Percentiles rank a stretch among this genome's conserved stretches.
phyloP scores from a whole-genome alignment of 225 moss, liverwort and hornwort genomes.

The Bryoerythrophyllum caledonicum region DNA sequence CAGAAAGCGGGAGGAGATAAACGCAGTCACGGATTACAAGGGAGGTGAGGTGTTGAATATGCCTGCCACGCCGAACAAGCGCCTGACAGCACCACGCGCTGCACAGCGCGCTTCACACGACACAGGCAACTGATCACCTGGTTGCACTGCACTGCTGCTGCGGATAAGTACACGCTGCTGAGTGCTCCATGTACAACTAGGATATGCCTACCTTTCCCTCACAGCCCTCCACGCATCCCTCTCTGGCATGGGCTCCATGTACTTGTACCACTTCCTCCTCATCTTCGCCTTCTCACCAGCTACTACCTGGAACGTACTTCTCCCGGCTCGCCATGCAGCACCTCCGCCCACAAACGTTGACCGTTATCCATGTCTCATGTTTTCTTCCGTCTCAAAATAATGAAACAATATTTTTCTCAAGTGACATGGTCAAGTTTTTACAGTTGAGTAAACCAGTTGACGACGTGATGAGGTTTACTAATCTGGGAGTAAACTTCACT shows the following conservation, averaged over 20 bases:
- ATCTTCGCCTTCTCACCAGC: too few species aligned
- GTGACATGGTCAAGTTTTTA: too few species aligned
- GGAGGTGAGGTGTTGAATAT: neutral
- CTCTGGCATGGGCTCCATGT: too few species aligned
- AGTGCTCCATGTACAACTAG: too few species aligned
- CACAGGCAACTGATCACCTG: constrained; percentile 12
- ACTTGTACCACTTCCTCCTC: too few species aligned
- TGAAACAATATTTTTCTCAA: too few species aligned
- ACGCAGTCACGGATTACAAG: constrained; percentile 10
- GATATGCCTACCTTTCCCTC: constrained; percentile 22
- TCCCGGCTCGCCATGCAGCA: neutral
- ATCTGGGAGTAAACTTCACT: too few species aligned
- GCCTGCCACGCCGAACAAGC: neutral
- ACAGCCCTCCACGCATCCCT: constrained; percentile 11
- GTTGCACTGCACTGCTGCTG: too few species aligned
- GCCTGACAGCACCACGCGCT: constrained; percentile 3
- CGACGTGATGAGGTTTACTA: too few species aligned
- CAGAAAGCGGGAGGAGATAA: constrained; percentile 5
- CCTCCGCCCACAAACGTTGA: neutral
- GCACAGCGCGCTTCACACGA: neutral
- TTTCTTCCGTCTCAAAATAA: too few species aligned
- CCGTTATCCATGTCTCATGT: neutral
- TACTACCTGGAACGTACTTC: too few species aligned
- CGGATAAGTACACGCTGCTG: constrained; percentile 10
- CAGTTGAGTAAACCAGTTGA: too few species aligned